Percentiles rank a stretch among this genome's conserved stretches.
These are phyloP conservation scores for Botrytis elliptica DNA, from an alignment of 2,329 filamentous ascomycete genomes.

Conservation along the genomic window DNA sequence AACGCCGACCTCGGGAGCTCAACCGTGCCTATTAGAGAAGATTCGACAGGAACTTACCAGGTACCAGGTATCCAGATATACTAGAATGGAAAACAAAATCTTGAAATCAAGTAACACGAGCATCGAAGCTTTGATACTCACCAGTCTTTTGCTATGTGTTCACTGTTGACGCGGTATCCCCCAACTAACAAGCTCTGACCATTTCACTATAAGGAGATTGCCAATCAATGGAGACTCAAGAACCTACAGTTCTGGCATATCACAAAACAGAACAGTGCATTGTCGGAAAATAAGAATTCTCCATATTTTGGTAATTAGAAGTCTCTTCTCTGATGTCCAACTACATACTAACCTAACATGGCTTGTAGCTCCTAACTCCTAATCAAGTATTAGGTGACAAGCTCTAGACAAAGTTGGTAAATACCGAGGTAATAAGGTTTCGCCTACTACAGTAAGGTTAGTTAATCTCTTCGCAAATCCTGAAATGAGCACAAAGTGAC, in stretches of 20 bases:
- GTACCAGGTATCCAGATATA: slow-evolving; percentile 10
- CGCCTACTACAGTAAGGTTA: not conserved
- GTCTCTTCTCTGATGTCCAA: not conserved
- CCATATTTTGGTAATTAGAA: slow-evolving; percentile 6
- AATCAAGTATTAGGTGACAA: not conserved
- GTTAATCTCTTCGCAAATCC: slow-evolving; percentile 8
- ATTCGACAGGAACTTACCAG: slow-evolving; percentile 6
- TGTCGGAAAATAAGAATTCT: slow-evolving; percentile 7
- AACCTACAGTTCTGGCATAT: not conserved
- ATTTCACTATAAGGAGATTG: slow-evolving; percentile 9
- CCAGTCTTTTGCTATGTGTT: not conserved
- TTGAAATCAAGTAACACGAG: slow-evolving; percentile 12
- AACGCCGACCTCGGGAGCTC: slow-evolving; percentile 10
- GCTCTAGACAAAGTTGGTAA: not conserved
- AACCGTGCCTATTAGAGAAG: not conserved
- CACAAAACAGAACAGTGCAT: not conserved
- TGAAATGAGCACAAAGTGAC: slow-evolving; percentile 6
- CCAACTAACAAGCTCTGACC: slow-evolving; percentile 1
- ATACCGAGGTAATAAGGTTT: not conserved
- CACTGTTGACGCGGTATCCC: not conserved
- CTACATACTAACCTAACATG: not conserved
- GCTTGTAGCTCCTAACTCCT: not conserved
- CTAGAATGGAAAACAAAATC: slow-evolving; percentile 9
- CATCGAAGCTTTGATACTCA: not conserved
- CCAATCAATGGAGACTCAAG: slow-evolving; percentile 7